Conservation (phyloP, 371 early-diverging fungal species). For the Actinomortierella ambigua region DNA sequence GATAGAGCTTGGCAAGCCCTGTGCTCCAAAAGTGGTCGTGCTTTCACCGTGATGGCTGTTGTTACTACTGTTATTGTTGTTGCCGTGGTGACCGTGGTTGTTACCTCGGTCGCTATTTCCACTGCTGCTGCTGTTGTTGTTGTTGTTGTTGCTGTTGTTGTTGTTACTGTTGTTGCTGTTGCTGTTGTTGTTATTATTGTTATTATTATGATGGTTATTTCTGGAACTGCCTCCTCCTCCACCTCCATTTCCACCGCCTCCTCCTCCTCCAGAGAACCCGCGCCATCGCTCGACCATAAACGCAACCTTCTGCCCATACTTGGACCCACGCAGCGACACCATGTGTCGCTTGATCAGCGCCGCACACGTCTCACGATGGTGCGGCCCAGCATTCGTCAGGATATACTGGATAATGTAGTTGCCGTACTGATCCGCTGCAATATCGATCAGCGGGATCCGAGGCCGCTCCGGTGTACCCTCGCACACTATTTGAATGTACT, state of each 20-base stretch:
- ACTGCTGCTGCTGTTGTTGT: neutral
- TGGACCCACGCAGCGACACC: slow-evolving; percentile 71
- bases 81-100: slow-evolving; percentile 2
- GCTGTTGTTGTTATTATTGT: too few species aligned
- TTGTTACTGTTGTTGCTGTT: neutral
- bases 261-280: slow-evolving; percentile 12
- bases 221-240: too few species aligned
- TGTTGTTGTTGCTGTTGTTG: neutral
- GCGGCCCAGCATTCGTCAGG: slow-evolving; percentile 62
- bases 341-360: slow-evolving; percentile 72
- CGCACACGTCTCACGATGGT: slow-evolving; percentile 65
- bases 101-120: neutral
- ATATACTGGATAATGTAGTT: slow-evolving; percentile 77
- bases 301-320: slow-evolving; percentile 82
- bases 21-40: too few species aligned
- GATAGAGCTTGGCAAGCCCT: too few species aligned
- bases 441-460: slow-evolving; percentile 58
- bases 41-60: too few species aligned
- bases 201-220: too few species aligned
- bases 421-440: slow-evolving; percentile 75
- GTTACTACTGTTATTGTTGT: slow-evolving; percentile 12
- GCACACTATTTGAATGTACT: slow-evolving; percentile 40
- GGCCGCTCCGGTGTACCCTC: slow-evolving; percentile 39
- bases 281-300: slow-evolving; percentile 66
- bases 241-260: neutral